Conservation (phyloP, 1,284 basidiomycete species). For the Sanghuangporus baumii region DNA sequence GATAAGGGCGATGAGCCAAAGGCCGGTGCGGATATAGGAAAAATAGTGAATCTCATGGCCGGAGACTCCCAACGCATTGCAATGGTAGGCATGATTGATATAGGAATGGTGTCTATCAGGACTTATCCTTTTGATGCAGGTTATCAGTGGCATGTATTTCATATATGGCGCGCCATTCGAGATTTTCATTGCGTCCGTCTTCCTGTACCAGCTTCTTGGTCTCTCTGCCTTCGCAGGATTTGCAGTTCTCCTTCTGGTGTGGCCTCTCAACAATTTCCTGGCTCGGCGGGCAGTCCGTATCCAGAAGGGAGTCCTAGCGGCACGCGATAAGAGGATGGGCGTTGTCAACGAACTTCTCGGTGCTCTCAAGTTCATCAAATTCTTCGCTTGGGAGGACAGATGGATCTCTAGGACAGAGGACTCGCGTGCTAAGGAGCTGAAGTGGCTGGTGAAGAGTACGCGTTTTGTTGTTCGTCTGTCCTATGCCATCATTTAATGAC, state of each 20-base stretch:
- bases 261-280: conserved; percentile 70
- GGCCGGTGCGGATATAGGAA: conserved; percentile 67
- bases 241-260: conserved; percentile 64
- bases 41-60: conserved; percentile 78
- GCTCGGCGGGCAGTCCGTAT: conserved; percentile 61
- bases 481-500: neutral
- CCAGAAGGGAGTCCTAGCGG: conserved; percentile 64
- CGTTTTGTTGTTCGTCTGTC: neutral
- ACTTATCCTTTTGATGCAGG: neutral
- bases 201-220: conserved; percentile 85
- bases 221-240: conserved; percentile 80
- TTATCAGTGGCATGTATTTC: neutral
- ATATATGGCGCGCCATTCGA: conserved; percentile 34
- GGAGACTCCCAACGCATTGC: conserved; percentile 32
- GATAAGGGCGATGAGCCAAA: conserved; percentile 52
- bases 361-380: conserved; percentile 82
- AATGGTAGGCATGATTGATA: conserved; percentile 42
- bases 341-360: conserved; percentile 83
- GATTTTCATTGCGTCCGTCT: conserved; percentile 66
- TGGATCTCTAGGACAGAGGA: conserved; percentile 63
- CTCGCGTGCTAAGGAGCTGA: conserved; percentile 54
- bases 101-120: conserved; percentile 43
- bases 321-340: conserved; percentile 81
- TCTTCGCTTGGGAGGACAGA: conserved; percentile 77
- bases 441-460: conserved; percentile 64